Evolutionary conservation across 1,139 yeast genomes (phyloP), one percentile per base, ranked within the genome.

Genomic region (Yamadazyma membranifaciens): DNA sequence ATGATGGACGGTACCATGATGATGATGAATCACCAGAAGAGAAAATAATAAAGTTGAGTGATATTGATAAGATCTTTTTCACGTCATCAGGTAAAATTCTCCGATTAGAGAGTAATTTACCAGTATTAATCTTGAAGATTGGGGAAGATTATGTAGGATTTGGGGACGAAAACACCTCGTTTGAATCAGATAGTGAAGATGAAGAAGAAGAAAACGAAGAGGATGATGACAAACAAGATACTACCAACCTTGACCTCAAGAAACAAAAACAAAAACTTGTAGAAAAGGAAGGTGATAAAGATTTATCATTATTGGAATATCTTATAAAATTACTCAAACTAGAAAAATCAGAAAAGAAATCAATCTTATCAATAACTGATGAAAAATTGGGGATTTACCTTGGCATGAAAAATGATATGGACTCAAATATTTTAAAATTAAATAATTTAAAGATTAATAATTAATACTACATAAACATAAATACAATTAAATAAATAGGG

Each of bases 1-100:
- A 84, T 52, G 95, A 87, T 59, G 88, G 79, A 0, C 63, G 95
- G 43, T 87, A 83, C 54, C 95, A 87, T 52, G 85, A 81, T 9
- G 75, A 67, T 10, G 78, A 74, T 6, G 75, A 66, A 13, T 60
- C 56, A 3, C 71, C 76, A 0, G 62, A 61, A 12, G 48, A 50
- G 1, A 56, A 63, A 16, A 46, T 53, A 3, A 56, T 75, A 26
- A 70, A 75, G 35, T 60, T 83, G 2, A 55, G 65, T 9, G 56
- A 65, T 2, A 66, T 86, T 3, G 64, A 73, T 6, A 69, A 82
- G 45, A 60, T 84, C 43, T 87, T 83, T 50, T 87, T 84, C 61
- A 79, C 84, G 44, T 87, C 86, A 1, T 82, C 91, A 2, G 94
- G 94, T 0, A 73, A 74, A 41, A 60, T 86, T 12, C 68, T 87